Base-by-base conservation (phyloP, 768 basidiomycete species). In the Plicaturopsis crispa region DNA sequence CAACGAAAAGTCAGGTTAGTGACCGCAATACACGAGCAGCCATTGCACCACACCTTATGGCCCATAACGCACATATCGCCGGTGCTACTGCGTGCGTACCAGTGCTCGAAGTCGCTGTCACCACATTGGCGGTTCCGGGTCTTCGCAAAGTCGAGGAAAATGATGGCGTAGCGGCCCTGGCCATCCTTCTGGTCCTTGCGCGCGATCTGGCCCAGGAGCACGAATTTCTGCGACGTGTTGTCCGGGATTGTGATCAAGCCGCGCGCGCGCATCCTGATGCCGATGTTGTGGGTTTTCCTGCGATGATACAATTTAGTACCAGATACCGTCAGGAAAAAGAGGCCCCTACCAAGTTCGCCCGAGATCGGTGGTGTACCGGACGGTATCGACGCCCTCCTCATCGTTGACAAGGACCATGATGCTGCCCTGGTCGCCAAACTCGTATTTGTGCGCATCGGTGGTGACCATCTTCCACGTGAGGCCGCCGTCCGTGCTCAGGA, bases 151-250 rank as follows among this genome's bases (percentile, higher is more conserved):
- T 99, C 93, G 26, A 99, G 70, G 57, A 74, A 78, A 22, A 96
- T 71, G 10, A 82, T 61, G 1, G 78, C 88, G 44, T 84, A 80
- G 1, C 76, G 70, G 7, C 80, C 80, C 1, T 69, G 54, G 0
- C 61, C 62, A n/a, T 59, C 53, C 20, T 56, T 64, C 48, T 75
- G 66, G 37, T 87, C 79, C 10, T 68, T 59, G 16, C 80, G 74
- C 2, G 75, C 63, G 10, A 91, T 69, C 42, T 84, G 80, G 4
- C 84, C 96, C 18, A 96, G 70, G 6, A 99, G 68, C 6, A 98
- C 54, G 66, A 98, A 97, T 60, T 94, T 97, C 55, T 96, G 94
- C 0, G 90, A 93, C 0, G 96, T 97, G 10, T 90, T 90, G 48
- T 99, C 96, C 0, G 90, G 88, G 4, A 97, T 73, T 3, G 91